These are phyloP conservation scores for Penicillium hordei DNA, from an alignment of 2,329 filamentous ascomycete genomes.

Conservation along the genomic window DNA sequence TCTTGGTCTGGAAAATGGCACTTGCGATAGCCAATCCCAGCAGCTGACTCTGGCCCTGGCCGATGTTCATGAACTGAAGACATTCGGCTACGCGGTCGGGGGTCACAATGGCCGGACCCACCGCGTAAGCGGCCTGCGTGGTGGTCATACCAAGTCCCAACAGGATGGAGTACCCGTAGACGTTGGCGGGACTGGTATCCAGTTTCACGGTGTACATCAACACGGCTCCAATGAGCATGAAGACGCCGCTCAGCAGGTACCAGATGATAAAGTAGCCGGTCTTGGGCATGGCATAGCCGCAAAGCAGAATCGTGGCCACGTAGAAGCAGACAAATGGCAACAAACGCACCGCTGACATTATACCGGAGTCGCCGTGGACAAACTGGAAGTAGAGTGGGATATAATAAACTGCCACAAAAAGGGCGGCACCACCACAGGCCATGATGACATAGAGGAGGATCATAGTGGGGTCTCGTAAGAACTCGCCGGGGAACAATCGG, in stretches of 20 bases:
- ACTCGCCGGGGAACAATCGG: background rate
- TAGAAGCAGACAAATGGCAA: background rate
- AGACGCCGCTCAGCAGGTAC: background rate
- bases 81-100: background rate
- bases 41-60: constrained; percentile 10
- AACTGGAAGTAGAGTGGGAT: background rate
- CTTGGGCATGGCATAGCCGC: background rate
- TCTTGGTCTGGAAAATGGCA: constrained; percentile 9
- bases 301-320: background rate
- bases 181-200: background rate
- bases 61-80: constrained; percentile 11
- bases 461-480: background rate
- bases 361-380: background rate
- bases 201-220: background rate
- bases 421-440: background rate
- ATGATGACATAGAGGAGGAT: background rate
- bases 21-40: constrained; percentile 15
- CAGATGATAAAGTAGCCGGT: background rate
- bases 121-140: background rate
- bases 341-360: background rate
- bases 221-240: background rate
- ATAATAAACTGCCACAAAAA: background rate
- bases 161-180: background rate
- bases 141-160: background rate
- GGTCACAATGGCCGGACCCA: background rate